Evolutionary conservation across 176 grass and related monocot genomes (phyloP), one percentile per base, ranked within the genome.

Genomic region (Ananas comosus): DNA sequence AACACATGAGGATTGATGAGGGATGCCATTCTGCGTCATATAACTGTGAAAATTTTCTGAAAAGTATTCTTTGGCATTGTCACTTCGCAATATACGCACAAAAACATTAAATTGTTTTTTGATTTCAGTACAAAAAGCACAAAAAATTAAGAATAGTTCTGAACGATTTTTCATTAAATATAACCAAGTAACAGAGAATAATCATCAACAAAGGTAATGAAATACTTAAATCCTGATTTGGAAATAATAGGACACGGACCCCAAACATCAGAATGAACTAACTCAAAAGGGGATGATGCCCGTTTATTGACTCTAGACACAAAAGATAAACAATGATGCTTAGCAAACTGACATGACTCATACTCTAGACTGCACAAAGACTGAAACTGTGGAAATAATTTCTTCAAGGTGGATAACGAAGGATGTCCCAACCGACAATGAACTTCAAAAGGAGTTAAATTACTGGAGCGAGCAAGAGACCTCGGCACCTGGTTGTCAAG

Each of bases 351-450:
- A 65, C 24, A 65, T 13, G 21, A 65, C 64, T 65, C 64, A 65
- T 24, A 27, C 4, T 12, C 22, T 33, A 65, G 27, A 4, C 12
- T 3, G 13, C 10, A 65, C 22, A 65, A 13, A 12, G 22, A 12
- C 12, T 27, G 22, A 50, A 50, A 68, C 3, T 48, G 13, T 2
- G 3, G 13, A 68, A 11, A 18, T 2, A 68, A 49, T 4, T 49
- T 49, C 66, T 68, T 68, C 7, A 49, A 50, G 17, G 2, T n/a
- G 28, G 66, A 50, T 9, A 21, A 68, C 14, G 12, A 68, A 9
- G 33, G 66, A 68, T 49, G 29, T 10, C 47, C 66, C 29, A 68
- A 49, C 5, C 29, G 33, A 68, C 66, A 68, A 18, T 68, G 33
- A 0, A 9, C 29, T 18, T 68, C 9, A 68, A 49, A 68, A 18